Evolutionary conservation across 1,284 basidiomycete species (phyloP).

Genomic region (Mycosarcoma mackinlayi): DNA sequence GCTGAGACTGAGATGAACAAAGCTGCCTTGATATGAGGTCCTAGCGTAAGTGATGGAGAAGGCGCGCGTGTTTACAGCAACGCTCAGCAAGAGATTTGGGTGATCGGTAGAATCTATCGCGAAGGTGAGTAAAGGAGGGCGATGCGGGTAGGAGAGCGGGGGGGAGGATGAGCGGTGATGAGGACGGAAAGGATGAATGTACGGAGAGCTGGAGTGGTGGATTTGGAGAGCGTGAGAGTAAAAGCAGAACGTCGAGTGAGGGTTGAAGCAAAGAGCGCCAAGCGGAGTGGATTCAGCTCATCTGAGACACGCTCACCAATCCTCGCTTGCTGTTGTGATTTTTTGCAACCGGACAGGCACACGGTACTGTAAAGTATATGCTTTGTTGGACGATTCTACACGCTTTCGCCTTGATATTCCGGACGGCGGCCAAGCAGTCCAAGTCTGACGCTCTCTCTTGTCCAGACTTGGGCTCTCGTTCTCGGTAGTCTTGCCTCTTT

Average conservation of each 20-base stretch:
- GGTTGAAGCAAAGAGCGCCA: not conserved
- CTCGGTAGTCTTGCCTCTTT: too few species aligned
- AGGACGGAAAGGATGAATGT: not conserved
- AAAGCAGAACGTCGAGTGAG: not conserved
- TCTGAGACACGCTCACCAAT: constrained; percentile 25
- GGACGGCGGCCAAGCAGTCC: too few species aligned
- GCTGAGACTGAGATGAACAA: not conserved
- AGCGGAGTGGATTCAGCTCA: not conserved
- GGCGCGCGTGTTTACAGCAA: not conserved
- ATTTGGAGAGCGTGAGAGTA: constrained; percentile 1
- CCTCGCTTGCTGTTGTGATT: constrained; percentile 34
- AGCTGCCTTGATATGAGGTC: not conserved
- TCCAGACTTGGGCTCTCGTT: too few species aligned
- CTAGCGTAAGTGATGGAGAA: too few species aligned
- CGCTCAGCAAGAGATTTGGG: constrained; percentile 2
- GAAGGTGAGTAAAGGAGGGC: not conserved
- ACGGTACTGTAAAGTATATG: too few species aligned
- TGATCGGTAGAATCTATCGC: not conserved
- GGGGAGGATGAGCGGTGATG: constrained; percentile 2
- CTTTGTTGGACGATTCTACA: constrained; percentile 44
- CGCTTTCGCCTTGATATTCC: not conserved
- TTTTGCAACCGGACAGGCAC: not conserved
- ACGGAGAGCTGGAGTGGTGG: not conserved
- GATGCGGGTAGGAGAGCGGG: not conserved
- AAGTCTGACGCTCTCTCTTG: too few species aligned